Evolutionary conservation across 345 rosid species (phyloP).

Genomic region (Passiflora organensis): DNA sequence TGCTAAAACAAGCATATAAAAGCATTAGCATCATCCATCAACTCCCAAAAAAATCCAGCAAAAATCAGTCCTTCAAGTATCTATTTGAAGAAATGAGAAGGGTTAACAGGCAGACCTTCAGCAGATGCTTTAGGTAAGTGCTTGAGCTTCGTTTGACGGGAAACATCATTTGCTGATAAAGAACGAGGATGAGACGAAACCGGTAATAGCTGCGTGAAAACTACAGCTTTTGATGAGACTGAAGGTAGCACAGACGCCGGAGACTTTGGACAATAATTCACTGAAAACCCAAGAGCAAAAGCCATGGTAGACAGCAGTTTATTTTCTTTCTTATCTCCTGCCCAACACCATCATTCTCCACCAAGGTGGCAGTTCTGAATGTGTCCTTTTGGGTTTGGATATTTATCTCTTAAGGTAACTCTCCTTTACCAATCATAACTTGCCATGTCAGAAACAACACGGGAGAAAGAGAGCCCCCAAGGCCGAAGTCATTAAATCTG

Average conservation of each 20-base stretch:
- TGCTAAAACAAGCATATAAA: too few species aligned
- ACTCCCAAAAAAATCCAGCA: neutral
- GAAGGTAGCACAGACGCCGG: constrained; percentile 18
- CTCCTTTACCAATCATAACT: neutral
- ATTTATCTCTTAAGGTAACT: neutral
- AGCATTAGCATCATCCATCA: too few species aligned
- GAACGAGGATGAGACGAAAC: constrained; percentile 12
- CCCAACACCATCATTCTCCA: neutral
- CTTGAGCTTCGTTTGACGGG: constrained; percentile 24
- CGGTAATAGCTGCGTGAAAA: constrained; percentile 3
- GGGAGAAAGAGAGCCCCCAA: too few species aligned
- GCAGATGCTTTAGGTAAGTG: constrained; percentile 33
- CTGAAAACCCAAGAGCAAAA: constrained; percentile 18
- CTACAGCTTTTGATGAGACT: constrained; percentile 7
- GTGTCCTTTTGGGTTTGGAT: neutral
- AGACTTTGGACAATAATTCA: constrained; percentile 7
- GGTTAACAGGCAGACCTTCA: constrained; percentile 25
- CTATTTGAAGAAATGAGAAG: neutral
- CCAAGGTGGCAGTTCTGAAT: neutral
- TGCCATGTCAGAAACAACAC: neutral
- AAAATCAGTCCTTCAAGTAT: neutral
- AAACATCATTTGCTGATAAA: constrained; percentile 11
- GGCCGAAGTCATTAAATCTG: too few species aligned
- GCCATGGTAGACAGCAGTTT: constrained; percentile 20
- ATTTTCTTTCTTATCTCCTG: neutral